Percentiles rank a stretch among this genome's conserved stretches.
Conservation (phyloP, 768 basidiomycete genomes). For the Suillus sp. region DNA sequence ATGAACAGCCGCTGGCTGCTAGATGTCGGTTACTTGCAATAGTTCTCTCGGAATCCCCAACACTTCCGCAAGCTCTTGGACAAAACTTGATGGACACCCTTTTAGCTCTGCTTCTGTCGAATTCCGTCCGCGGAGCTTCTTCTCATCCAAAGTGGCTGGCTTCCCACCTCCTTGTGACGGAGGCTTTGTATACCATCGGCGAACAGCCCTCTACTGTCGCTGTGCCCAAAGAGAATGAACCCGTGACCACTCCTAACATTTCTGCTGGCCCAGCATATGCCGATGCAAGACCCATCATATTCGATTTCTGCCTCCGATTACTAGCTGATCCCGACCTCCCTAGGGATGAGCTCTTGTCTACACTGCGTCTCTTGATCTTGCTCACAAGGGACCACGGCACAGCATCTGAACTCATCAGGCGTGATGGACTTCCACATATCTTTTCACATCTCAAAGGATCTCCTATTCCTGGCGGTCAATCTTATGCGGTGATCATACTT, state of each 20-base stretch:
- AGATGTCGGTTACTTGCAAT: constrained; percentile 86
- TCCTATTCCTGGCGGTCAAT: constrained; percentile 67
- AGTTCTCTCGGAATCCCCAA: constrained; percentile 74
- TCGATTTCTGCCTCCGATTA: constrained; percentile 77
- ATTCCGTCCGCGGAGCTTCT: constrained; percentile 48
- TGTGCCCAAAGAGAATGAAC: constrained; percentile 72
- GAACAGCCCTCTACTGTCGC: constrained; percentile 69
- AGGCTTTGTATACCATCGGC: constrained; percentile 75
- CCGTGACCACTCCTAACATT: constrained; percentile 52
- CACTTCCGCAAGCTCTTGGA: constrained; percentile 55
- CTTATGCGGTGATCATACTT: constrained; percentile 85
- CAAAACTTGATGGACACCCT: constrained; percentile 69
- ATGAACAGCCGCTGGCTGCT: constrained; percentile 77
- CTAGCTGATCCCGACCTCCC: constrained; percentile 64
- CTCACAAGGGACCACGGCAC: constrained; percentile 73
- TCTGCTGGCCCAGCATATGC: constrained; percentile 60
- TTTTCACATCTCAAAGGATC: constrained; percentile 66
- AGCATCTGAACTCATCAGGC: constrained; percentile 68
- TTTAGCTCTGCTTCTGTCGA: constrained; percentile 65
- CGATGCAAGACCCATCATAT: constrained; percentile 66
- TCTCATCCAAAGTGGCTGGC: constrained; percentile 89
- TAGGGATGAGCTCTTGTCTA: constrained; percentile 81
- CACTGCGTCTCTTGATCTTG: constrained; percentile 79
- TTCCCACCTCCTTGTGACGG: constrained; percentile 80
- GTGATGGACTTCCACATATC: constrained; percentile 61